These are phyloP conservation scores for Murraya paniculata DNA, from an alignment of 345 rosid species.

Conservation along the genomic window DNA sequence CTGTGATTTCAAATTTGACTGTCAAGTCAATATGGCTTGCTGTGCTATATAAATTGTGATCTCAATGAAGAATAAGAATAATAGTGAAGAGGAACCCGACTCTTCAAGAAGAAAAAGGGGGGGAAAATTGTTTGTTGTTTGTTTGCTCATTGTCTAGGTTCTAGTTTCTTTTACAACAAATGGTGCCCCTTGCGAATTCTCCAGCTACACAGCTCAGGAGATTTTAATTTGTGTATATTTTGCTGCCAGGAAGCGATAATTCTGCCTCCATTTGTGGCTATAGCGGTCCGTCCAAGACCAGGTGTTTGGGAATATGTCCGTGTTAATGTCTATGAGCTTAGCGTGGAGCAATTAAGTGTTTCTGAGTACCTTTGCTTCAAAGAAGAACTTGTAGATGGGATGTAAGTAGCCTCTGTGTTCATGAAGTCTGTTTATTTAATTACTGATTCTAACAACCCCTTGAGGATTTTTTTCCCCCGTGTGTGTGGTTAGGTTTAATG, in stretches of 20 bases:
- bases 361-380: slow-evolving; percentile 88
- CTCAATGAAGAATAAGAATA: background rate
- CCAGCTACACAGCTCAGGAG: background rate
- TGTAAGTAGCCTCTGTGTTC: slow-evolving; percentile 38
- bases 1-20: background rate
- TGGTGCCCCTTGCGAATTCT: background rate
- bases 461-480: background rate
- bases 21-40: background rate
- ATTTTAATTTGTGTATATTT: slow-evolving; percentile 1
- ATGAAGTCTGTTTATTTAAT: background rate
- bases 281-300: slow-evolving; percentile 94
- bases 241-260: slow-evolving; percentile 82
- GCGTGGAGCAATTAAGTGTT: slow-evolving; percentile 76
- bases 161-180: background rate
- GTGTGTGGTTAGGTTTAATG: slow-evolving; percentile 34
- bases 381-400: slow-evolving; percentile 83
- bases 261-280: slow-evolving; percentile 87
- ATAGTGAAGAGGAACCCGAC: background rate
- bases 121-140: background rate
- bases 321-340: slow-evolving; percentile 76
- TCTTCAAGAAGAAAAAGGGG: background rate
- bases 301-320: slow-evolving; percentile 99
- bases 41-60: background rate
- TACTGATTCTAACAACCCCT: background rate
- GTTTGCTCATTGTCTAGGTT: background rate